A percentile compares a stretch with the other conserved stretches of the same genome.
Conservation (phyloP, 352 stramenopile species). For the Peronospora destructor region DNA sequence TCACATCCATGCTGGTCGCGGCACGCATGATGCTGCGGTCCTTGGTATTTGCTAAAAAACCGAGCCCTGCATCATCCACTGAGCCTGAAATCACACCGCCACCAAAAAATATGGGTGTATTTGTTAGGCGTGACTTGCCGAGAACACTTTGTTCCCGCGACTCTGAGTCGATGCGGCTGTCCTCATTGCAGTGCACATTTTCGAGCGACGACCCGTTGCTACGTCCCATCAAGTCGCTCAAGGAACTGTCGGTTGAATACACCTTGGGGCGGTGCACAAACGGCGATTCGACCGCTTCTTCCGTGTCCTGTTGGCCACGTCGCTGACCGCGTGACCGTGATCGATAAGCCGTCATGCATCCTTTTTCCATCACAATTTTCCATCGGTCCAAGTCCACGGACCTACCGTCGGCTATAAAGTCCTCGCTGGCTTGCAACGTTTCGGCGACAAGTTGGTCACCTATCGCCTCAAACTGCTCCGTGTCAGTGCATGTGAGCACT, state of each 20-base stretch:
- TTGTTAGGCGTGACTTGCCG: conserved; percentile 17
- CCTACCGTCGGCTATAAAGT: conserved; percentile 17
- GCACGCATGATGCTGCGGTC: conserved; percentile 27
- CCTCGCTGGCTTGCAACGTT: conserved; percentile 26
- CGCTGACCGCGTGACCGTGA: conserved; percentile 7
- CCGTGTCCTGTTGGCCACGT: conserved; percentile 14
- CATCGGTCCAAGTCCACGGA: conserved; percentile 21
- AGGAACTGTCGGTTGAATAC: conserved; percentile 23
- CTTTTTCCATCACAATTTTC: conserved; percentile 27
- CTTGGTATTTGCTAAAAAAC: conserved; percentile 28
- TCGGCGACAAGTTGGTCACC: conserved; percentile 30
- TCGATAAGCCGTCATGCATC: conserved; percentile 26
- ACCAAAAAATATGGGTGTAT: conserved; percentile 26
- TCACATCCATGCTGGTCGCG: conserved; percentile 15
- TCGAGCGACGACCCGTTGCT: conserved; percentile 7
- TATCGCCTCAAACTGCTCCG: conserved; percentile 21
- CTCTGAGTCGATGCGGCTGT: conserved; percentile 16
- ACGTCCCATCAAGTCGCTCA: conserved; percentile 21
- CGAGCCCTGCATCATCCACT: conserved; percentile 30
- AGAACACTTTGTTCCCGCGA: conserved; percentile 22
- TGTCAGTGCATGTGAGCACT: conserved; percentile 18
- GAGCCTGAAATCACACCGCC: conserved; percentile 26
- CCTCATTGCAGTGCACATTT: conserved; percentile 14
- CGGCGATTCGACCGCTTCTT: conserved; percentile 21
- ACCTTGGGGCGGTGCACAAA: conserved; percentile 28